Percentiles rank a stretch among this genome's conserved stretches.
Evolutionary conservation across 2,329 filamentous ascomycete species (phyloP).

Genomic region (Diplocarpon rosae): DNA sequence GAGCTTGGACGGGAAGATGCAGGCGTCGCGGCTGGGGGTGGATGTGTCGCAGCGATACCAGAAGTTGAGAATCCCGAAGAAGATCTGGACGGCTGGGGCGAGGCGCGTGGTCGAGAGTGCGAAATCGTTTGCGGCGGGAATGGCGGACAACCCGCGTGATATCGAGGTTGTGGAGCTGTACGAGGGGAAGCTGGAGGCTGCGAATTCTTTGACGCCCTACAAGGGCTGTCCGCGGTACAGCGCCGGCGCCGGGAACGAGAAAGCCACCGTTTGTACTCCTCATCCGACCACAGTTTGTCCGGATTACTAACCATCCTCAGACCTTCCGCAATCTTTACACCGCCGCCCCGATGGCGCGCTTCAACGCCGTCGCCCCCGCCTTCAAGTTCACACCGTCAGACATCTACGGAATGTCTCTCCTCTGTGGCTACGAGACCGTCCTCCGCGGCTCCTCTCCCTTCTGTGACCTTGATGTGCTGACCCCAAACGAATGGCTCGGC

Average conservation of each 20-base stretch:
- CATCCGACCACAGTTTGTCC: not conserved
- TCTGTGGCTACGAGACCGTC: slow-evolving; percentile 41
- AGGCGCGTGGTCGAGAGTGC: slow-evolving; percentile 40
- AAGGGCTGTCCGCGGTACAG: slow-evolving; percentile 41
- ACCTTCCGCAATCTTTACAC: slow-evolving; percentile 35
- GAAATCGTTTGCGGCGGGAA: slow-evolving; percentile 35
- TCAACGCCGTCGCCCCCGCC: slow-evolving; percentile 33
- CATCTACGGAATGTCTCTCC: slow-evolving; percentile 38
- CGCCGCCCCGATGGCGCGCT: slow-evolving; percentile 36
- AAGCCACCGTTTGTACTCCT: slow-evolving; percentile 28
- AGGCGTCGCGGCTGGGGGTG: slow-evolving; percentile 22
- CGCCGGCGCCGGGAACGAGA: slow-evolving; percentile 36
- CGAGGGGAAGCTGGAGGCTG: slow-evolving; percentile 37
- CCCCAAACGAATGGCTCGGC: slow-evolving; percentile 35
- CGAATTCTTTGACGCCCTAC: slow-evolving; percentile 43
- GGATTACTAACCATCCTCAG: slow-evolving; percentile 9
- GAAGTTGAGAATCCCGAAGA: slow-evolving; percentile 33
- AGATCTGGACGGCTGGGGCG: slow-evolving; percentile 41
- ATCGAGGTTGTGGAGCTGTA: slow-evolving; percentile 34
- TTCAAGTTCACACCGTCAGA: slow-evolving; percentile 43
- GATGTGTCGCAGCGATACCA: slow-evolving; percentile 23
- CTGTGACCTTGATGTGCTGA: slow-evolving; percentile 34
- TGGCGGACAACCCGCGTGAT: slow-evolving; percentile 32
- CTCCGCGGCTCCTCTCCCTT: slow-evolving; percentile 37
- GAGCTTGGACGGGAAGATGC: slow-evolving; percentile 18